Base-by-base conservation (phyloP, 768 basidiomycete genomes). In the Cystoderma amianthinum region DNA sequence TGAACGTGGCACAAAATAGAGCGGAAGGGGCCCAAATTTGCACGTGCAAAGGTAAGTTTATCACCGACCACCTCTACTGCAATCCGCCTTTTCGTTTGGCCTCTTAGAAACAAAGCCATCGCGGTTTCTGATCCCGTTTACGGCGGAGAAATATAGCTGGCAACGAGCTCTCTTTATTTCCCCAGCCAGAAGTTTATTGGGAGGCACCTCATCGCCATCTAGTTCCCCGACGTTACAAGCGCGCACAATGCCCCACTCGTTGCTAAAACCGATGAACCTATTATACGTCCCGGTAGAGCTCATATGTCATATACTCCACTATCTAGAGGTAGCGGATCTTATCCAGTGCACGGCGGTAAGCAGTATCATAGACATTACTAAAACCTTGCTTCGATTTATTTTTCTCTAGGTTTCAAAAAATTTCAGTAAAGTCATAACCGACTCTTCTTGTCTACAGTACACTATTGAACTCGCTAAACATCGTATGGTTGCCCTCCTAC, bases 381-480 rank as follows among this genome's bases (percentile, higher is more conserved):
- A 47, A 1, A 25, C 20, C 4, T 24, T 22, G 13, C 20, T n/a
- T 42, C 17, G 36, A 42, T 43, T 28, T 43, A 35, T 43, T 37
- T 23, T 23, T 5, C 23, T 46, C 15, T 49, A 76, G 74, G 60
- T 66, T 25, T 58, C 65, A 38, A 66, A 63, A 56, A 51, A 58
- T 36, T 56, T 74, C 35, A 51, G 54, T 21, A 61, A 51, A 39
- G 49, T 69, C 4, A 59, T 77, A 21, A 41, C 42, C 23, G 51
- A 64, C 20, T 75, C 74, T 0, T 73, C 74, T 17, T 61, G 59
- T 19, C 55, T 76, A 7, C 70, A 68, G 48, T 75, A 72, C 49
- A 62, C 54, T n/a, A 64, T 78, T 35, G 72, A 77, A 42, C 67
- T 79, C 2, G 62, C 52, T 17, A 74, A 65, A 47, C 60, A 64